Evolutionary conservation across 1,284 basidiomycete genomes (phyloP), one percentile per base, ranked within the genome.

Genomic region (Malassezia slooffiae): DNA sequence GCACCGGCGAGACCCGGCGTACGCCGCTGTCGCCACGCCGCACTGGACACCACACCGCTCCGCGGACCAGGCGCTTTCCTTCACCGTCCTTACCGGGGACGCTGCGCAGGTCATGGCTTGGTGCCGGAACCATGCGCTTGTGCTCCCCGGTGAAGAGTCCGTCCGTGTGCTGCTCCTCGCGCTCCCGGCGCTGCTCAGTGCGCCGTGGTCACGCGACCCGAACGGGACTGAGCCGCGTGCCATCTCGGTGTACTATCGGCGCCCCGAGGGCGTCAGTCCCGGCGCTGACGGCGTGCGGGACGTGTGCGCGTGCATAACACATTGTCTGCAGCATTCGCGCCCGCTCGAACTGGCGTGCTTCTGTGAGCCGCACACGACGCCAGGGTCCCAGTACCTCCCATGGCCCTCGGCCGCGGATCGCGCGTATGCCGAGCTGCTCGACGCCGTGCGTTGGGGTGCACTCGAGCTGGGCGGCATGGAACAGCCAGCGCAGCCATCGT

Each of bases 321-420:
- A n/a, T n/a, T n/a, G 24, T n/a, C 24, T 38, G 23, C 13, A 29
- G 24, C n/a, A 22, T 13, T 19, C 10, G 12, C 17, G 11, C 6
- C 24, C 36, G 24, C 26, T 38, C 16, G 26, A 38, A 17, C 24
- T 38, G n/a, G 36, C 36, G 20, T 38, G 36, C 26, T 38, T 28
- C 21, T 38, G 24, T n/a, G n/a, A n/a, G n/a, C n/a, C n/a, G n/a
- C n/a, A n/a, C n/a, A n/a, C n/a, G n/a, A n/a, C n/a, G n/a, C n/a
- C n/a, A n/a, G n/a, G n/a, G n/a, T n/a, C n/a, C n/a, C n/a, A n/a
- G n/a, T n/a, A n/a, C n/a, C n/a, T n/a, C n/a, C n/a, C n/a, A n/a
- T n/a, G n/a, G n/a, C n/a, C n/a, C n/a, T n/a, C n/a, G n/a, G n/a
- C n/a, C n/a, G n/a, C n/a, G n/a, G n/a, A n/a, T n/a, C n/a, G n/a